A percentile compares a stretch with the other conserved stretches of the same genome.
Evolutionary conservation across 2,329 filamentous ascomycete genomes (phyloP).

Genomic region (Annulohypoxylon truncatum): DNA sequence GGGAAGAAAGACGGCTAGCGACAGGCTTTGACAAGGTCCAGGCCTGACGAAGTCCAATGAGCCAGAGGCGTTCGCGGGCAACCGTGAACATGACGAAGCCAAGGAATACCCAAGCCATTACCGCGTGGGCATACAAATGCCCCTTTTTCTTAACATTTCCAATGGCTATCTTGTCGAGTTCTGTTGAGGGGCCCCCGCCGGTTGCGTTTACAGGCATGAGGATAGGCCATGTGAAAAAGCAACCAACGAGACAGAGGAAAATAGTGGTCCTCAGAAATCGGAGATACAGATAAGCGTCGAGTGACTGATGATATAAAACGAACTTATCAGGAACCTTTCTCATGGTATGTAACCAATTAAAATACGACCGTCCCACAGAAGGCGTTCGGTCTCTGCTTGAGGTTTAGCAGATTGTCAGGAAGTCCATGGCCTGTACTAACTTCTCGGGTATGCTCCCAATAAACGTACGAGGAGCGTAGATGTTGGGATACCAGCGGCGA

Average conservation of each 20-base stretch:
- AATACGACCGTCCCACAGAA: conserved; percentile 35
- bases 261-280: conserved; percentile 83
- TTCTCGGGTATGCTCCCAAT: conserved; percentile 48
- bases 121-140: conserved; percentile 82
- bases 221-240: conserved; percentile 85
- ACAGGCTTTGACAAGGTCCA: conserved; percentile 90
- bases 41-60: conserved; percentile 92
- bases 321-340: conserved; percentile 75
- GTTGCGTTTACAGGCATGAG: conserved; percentile 87
- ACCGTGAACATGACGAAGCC: conserved; percentile 90
- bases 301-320: conserved; percentile 84
- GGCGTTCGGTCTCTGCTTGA: conserved; percentile 46
- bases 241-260: conserved; percentile 83
- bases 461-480: conserved; percentile 48
- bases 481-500: conserved; percentile 43
- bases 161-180: conserved; percentile 74
- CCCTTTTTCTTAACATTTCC: conserved; percentile 67
- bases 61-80: conserved; percentile 90
- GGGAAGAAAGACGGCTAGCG: conserved; percentile 84
- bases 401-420: conserved; percentile 25
- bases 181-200: conserved; percentile 71
- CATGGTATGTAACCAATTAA: conserved; percentile 48
- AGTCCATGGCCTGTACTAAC: conserved; percentile 32
- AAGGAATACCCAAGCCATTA: conserved; percentile 85
- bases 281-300: conserved; percentile 90